Conservation (phyloP, 140 eudicot species). For the Eryngium alpinum region DNA sequence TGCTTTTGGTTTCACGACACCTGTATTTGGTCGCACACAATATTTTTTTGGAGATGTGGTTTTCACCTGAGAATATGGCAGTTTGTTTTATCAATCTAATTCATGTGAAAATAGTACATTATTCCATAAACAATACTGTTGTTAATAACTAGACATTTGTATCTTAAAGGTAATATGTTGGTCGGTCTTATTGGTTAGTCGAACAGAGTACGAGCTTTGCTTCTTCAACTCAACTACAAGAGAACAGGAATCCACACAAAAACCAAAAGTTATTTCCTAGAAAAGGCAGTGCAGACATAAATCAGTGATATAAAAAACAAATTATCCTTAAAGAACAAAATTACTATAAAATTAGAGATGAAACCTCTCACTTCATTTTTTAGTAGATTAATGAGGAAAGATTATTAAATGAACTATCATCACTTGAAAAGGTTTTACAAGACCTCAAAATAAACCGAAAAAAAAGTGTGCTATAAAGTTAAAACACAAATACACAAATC, state of each 20-base stretch:
- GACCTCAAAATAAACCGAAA: background rate
- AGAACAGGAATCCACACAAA: conserved; percentile 18
- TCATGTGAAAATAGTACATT: background rate
- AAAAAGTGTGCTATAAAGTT: background rate
- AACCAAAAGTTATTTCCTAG: conserved; percentile 3
- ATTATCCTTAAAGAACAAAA: background rate
- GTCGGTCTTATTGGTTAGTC: conserved; percentile 43
- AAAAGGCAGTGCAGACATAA: background rate
- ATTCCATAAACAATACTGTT: background rate
- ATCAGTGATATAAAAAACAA: conserved; percentile 7
- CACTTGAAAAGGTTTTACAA: background rate
- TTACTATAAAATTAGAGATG: background rate
- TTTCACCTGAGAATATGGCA: conserved; percentile 54
- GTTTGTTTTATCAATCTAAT: conserved; percentile 10
- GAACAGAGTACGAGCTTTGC: conserved; percentile 50
- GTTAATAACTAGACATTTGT: conserved; percentile 17
- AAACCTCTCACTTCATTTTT: background rate
- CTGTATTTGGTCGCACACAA: conserved; percentile 67
- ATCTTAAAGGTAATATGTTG: conserved; percentile 68
- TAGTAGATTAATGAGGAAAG: background rate
- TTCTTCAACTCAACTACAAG: conserved; percentile 54
- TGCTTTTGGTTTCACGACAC: conserved; percentile 64
- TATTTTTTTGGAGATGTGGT: conserved; percentile 77
- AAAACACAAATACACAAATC: background rate
- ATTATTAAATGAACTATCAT: background rate